Conservation (phyloP, 208 protist genomes). For the Leishmania lainsoni region DNA sequence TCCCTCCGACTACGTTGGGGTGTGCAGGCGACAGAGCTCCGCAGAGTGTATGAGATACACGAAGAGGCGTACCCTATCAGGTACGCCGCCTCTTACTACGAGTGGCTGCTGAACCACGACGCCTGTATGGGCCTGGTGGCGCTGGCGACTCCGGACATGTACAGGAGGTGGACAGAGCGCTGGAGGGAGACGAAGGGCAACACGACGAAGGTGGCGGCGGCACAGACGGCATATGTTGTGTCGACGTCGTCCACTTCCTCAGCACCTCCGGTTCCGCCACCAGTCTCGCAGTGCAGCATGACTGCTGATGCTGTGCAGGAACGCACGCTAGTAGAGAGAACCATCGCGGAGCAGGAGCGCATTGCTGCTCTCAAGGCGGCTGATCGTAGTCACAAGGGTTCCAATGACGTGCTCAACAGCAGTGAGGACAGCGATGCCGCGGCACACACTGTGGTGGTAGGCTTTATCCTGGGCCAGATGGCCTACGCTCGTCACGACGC, state of each 20-base stretch:
- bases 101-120: constrained; percentile 44
- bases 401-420: not conserved
- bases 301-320: constrained; percentile 17
- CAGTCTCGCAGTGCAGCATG: constrained; percentile 18
- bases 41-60: constrained; percentile 52
- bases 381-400: not conserved
- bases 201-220: not conserved
- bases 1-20: constrained; percentile 70
- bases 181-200: not conserved
- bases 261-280: constrained; percentile 1
- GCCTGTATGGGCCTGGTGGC: constrained; percentile 50
- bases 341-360: constrained; percentile 35
- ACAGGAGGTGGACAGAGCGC: not conserved
- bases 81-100: constrained; percentile 63
- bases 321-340: constrained; percentile 8
- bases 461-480: constrained; percentile 62
- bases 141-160: constrained; percentile 34
- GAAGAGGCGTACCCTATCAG: constrained; percentile 56
- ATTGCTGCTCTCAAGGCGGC: constrained; percentile 6
- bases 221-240: not conserved
- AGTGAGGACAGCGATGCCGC: not conserved
- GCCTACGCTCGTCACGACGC: constrained; percentile 45
- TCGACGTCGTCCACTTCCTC: not conserved
- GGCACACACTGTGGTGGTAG: constrained; percentile 47
- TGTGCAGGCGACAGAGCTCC: constrained; percentile 43